phyloP scores from a whole-genome alignment of 2,329 filamentous ascomycete species.

The Fusarium virguliforme region DNA sequence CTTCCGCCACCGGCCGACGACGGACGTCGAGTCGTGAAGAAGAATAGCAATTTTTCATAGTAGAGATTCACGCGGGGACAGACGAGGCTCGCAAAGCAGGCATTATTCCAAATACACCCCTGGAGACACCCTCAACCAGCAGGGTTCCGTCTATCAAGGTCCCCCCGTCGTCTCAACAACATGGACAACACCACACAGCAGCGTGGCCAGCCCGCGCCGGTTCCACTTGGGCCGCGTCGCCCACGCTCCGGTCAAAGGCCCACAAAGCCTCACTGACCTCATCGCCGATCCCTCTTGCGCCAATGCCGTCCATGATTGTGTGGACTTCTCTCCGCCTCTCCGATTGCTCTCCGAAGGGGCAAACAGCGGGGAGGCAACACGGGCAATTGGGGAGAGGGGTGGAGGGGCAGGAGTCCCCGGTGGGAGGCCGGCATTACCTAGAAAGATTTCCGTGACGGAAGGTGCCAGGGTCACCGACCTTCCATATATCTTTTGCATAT shows the following conservation, averaged over 20 bases:
- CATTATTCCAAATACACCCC: slow-evolving; percentile 41
- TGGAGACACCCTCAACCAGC: slow-evolving; percentile 7
- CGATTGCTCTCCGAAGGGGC: slow-evolving; percentile 45
- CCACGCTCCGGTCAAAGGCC: slow-evolving; percentile 40
- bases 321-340: slow-evolving; percentile 45
- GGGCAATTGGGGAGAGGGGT: slow-evolving; percentile 24
- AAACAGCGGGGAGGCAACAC: slow-evolving; percentile 21
- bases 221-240: slow-evolving; percentile 45
- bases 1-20: slow-evolving; percentile 6
- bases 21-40: slow-evolving; percentile 16
- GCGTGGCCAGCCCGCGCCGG: slow-evolving; percentile 39
- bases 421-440: slow-evolving; percentile 18
- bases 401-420: neutral
- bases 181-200: slow-evolving; percentile 3
- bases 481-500: slow-evolving; percentile 33
- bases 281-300: slow-evolving; percentile 44
- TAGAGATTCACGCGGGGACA: slow-evolving; percentile 12
- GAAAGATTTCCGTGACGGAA: slow-evolving; percentile 21
- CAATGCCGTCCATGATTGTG: slow-evolving; percentile 38
- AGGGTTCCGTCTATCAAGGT: slow-evolving; percentile 43
- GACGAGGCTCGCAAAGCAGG: neutral
- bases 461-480: slow-evolving; percentile 18
- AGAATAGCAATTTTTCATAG: neutral
- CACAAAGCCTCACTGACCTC: slow-evolving; percentile 50
- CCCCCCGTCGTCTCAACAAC: slow-evolving; percentile 27